Percentiles rank a stretch among this genome's conserved stretches.
Evolutionary conservation across 2,329 filamentous ascomycete species (phyloP).

Genomic region (Cladophialophora immunda): DNA sequence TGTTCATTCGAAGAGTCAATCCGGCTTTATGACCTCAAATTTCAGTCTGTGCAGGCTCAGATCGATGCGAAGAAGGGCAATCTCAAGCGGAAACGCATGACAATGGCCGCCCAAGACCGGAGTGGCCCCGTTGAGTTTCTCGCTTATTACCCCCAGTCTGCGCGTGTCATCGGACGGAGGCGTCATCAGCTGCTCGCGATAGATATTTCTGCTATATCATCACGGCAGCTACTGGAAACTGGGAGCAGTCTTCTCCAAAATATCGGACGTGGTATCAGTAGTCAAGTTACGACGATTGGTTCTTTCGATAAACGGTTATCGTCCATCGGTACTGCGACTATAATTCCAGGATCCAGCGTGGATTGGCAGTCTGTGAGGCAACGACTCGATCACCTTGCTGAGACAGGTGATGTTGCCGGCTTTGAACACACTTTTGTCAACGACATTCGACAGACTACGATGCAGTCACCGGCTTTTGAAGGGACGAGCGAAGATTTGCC

Average conservation of each 20-base stretch:
- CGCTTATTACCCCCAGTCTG: conserved; percentile 55
- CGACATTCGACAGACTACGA: conserved; percentile 14
- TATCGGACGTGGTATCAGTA: conserved; percentile 29
- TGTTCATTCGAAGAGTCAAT: conserved; percentile 52
- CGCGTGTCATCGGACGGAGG: conserved; percentile 52
- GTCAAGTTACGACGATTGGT: background rate
- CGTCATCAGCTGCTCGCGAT: conserved; percentile 55
- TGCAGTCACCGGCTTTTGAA: background rate
- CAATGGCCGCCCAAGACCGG: conserved; percentile 29
- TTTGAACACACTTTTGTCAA: conserved; percentile 35
- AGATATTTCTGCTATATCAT: conserved; percentile 47
- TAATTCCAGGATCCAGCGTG: conserved; percentile 28
- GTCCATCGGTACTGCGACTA: conserved; percentile 38
- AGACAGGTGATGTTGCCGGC: conserved; percentile 31
- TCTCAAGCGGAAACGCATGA: conserved; percentile 38
- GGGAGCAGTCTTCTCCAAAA: conserved; percentile 36
- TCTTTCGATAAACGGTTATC: conserved; percentile 5
- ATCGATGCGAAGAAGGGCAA: conserved; percentile 45
- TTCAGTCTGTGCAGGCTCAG: conserved; percentile 55
- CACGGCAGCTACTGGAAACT: conserved; percentile 36
- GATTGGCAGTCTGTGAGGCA: conserved; percentile 43
- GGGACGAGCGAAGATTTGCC: conserved; percentile 27
- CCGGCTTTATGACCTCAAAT: conserved; percentile 57
- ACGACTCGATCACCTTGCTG: conserved; percentile 37
- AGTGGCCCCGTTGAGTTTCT: conserved; percentile 49